Conservation (phyloP, 1,284 basidiomycete genomes). For the Ustilago loliicola region DNA sequence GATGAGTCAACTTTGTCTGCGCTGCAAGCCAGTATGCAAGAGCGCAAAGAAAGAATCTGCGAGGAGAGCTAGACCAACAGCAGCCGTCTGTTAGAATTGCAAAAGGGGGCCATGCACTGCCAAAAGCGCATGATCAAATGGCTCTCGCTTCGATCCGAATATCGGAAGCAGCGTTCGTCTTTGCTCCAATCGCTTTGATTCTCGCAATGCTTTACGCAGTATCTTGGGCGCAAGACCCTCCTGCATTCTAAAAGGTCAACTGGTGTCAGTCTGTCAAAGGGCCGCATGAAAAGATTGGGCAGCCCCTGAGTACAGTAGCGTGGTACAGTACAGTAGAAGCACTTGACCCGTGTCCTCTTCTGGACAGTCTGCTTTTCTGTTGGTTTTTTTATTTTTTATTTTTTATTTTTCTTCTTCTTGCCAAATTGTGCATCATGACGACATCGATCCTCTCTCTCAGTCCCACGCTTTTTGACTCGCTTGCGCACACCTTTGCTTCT, state of each 20-base stretch:
- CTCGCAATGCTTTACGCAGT: neutral
- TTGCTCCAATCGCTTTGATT: neutral
- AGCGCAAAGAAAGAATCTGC: neutral
- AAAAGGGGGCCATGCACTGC: too few species aligned
- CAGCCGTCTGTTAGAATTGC: too few species aligned
- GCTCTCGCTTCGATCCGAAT: constrained; percentile 3
- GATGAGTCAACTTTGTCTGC: constrained; percentile 1
- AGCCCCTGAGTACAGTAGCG: neutral
- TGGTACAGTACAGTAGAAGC: neutral
- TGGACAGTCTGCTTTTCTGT: neutral
- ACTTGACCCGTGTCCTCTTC: neutral
- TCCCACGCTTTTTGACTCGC: neutral
- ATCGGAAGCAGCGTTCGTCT: neutral
- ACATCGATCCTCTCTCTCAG: neutral
- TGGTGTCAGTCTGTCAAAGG: too few species aligned
- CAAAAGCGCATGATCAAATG: neutral
- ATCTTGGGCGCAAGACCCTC: neutral
- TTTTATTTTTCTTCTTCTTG: neutral
- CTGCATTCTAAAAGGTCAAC: too few species aligned
- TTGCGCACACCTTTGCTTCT: neutral
- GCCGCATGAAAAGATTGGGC: neutral
- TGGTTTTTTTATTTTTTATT: neutral
- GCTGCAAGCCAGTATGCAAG: neutral
- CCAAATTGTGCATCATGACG: neutral
- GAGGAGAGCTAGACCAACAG: too few species aligned